phyloP scores from a whole-genome alignment of 805 yeast species.

The Candida adriatica region DNA sequence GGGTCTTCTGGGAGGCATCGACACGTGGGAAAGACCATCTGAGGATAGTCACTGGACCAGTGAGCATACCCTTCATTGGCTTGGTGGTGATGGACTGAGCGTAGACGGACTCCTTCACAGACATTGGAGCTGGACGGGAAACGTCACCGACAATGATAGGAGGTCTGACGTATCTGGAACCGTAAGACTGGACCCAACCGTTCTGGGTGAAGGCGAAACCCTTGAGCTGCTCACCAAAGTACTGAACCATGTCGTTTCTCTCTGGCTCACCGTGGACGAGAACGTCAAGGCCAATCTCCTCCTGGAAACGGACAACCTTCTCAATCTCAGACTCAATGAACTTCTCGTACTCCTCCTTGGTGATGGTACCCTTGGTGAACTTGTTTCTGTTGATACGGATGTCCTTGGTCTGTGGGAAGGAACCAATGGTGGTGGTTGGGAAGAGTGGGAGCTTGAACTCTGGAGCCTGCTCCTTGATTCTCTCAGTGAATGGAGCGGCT shows the following conservation, averaged over 20 bases:
- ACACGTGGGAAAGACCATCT: conserved; percentile 99
- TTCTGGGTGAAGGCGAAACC: conserved; percentile 98
- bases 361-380: conserved; percentile 92
- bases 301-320: conserved; percentile 96
- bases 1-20: conserved; percentile 87
- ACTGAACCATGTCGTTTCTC: conserved; percentile 99
- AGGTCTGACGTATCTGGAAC: conserved; percentile 99
- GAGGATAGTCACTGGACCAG: conserved; percentile 99
- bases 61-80: conserved; percentile 99
- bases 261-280: conserved; percentile 99
- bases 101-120: conserved; percentile 98
- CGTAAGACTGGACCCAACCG: conserved; percentile 99
- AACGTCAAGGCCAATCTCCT: conserved; percentile 96
- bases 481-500: conserved; percentile 75
- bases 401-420: conserved; percentile 99
- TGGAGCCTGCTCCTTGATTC: conserved; percentile 82
- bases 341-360: conserved; percentile 91
- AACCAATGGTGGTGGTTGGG: conserved; percentile 99
- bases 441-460: conserved; percentile 91
- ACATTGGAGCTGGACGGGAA: conserved; percentile 97
- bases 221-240: conserved; percentile 97
- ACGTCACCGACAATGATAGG: conserved; percentile 99
- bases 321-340: conserved; percentile 97
- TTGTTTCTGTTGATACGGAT: conserved; percentile 98
- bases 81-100: conserved; percentile 94